Percentiles rank a stretch among this genome's conserved stretches.
phyloP scores from a whole-genome alignment of 352 stramenopile species.

The Stramenopiles sp. region DNA sequence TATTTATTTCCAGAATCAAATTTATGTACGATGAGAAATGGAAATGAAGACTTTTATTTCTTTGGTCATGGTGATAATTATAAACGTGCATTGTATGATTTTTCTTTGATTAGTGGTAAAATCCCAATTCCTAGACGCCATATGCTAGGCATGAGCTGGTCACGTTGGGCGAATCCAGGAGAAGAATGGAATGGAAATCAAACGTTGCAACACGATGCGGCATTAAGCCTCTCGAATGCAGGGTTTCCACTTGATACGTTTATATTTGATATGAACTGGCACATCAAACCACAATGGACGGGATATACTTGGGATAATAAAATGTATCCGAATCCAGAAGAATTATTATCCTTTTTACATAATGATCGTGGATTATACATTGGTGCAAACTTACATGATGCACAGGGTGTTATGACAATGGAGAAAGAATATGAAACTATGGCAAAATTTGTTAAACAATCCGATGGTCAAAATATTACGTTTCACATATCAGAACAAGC shows the following conservation, averaged over 20 bases:
- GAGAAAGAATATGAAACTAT: slow-evolving; percentile 25
- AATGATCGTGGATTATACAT: slow-evolving; percentile 19
- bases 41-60: slow-evolving; percentile 34
- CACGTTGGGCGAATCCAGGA: slow-evolving; percentile 30
- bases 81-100: slow-evolving; percentile 26
- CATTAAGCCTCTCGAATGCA: too few relatives aligned
- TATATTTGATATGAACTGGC: slow-evolving; percentile 41
- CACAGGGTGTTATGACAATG: slow-evolving; percentile 26
- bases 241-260: slow-evolving; percentile 30
- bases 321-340: slow-evolving; percentile 26
- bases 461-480: slow-evolving; percentile 22
- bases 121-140: slow-evolving; percentile 25
- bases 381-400: slow-evolving; percentile 32
- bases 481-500: slow-evolving; percentile 25
- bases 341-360: slow-evolving; percentile 25
- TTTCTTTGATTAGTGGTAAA: slow-evolving; percentile 21
- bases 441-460: slow-evolving; percentile 21
- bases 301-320: slow-evolving; percentile 31
- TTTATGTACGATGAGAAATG: too few relatives aligned
- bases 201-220: slow-evolving; percentile 21
- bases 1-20: too few relatives aligned
- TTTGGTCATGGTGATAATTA: slow-evolving; percentile 29
- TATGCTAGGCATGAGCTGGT: slow-evolving; percentile 29
- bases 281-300: slow-evolving; percentile 32
- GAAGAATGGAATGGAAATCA: slow-evolving; percentile 23